phyloP scores from a whole-genome alignment of 108 stramenopile species.

The Skeletonema menzelii region DNA sequence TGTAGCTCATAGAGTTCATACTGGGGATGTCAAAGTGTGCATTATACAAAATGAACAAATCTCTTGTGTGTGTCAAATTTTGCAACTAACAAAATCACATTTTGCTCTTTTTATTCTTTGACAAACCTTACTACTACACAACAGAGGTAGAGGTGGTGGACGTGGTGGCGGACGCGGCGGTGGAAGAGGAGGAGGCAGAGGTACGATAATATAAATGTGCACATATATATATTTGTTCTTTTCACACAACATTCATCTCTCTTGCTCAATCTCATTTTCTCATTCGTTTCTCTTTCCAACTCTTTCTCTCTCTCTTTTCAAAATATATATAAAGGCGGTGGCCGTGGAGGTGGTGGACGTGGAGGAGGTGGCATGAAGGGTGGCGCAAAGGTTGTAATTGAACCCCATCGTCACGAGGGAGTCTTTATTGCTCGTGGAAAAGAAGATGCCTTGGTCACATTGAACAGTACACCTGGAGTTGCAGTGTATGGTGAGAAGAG shows the following conservation, averaged over 20 bases:
- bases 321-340: conserved; percentile 7
- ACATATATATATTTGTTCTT: not conserved
- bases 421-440: conserved; percentile 98
- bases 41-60: no score
- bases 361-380: conserved; percentile 87
- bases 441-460: conserved; percentile 98
- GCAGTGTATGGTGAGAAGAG: conserved; percentile 99
- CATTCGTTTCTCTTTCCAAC: not conserved
- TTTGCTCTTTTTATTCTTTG: not conserved
- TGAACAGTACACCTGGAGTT: conserved; percentile 97
- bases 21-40: no score
- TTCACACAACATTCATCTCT: not conserved
- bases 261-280: not conserved
- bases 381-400: conserved; percentile 95
- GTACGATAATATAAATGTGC: not conserved
- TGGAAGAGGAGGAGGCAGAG: conserved; percentile 47
- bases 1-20: no score
- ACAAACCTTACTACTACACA: not conserved
- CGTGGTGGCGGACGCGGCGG: conserved; percentile 56
- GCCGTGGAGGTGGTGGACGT: conserved; percentile 66
- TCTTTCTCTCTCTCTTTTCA: no score
- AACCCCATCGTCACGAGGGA: conserved; percentile 97
- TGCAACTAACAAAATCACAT: not conserved
- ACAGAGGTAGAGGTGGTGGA: conserved; percentile 60
- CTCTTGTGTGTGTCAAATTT: no score